Conservation (phyloP, 352 stramenopile genomes). For the Phytophthora pini region DNA sequence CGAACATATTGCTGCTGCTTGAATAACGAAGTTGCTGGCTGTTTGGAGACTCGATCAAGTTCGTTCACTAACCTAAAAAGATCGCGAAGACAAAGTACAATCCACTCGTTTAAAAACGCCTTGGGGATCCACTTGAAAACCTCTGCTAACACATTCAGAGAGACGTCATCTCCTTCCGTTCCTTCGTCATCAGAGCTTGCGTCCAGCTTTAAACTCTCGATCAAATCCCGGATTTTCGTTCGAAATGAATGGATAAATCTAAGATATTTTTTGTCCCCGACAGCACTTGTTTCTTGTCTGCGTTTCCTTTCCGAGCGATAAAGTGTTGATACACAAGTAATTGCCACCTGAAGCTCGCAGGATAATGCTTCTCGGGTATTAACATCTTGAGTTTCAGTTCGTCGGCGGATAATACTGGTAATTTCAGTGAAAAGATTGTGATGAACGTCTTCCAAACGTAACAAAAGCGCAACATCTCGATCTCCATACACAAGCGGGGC, state of each 20-base stretch:
- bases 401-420: conserved; percentile 17
- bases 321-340: conserved; percentile 52
- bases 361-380: conserved; percentile 10
- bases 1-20: conserved; percentile 16
- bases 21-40: not conserved
- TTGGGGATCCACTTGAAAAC: conserved; percentile 53
- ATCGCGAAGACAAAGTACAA: conserved; percentile 57
- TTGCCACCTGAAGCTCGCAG: conserved; percentile 39
- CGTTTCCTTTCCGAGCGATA: conserved; percentile 62
- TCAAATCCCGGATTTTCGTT: conserved; percentile 50
- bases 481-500: conserved; percentile 45
- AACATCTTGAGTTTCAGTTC: conserved; percentile 8
- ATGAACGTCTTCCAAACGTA: conserved; percentile 58
- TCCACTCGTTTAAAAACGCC: conserved; percentile 56
- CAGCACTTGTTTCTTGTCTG: conserved; percentile 33
- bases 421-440: conserved; percentile 49
- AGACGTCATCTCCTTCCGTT: conserved; percentile 5
- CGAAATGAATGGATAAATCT: conserved; percentile 51
- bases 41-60: conserved; percentile 36
- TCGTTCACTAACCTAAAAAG: conserved; percentile 45
- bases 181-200: not conserved
- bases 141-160: conserved; percentile 33
- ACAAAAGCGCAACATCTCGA: conserved; percentile 52
- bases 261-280: conserved; percentile 64
- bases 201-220: conserved; percentile 32